Percentiles rank a stretch among this genome's conserved stretches.
Conservation (phyloP, 139 green algal species). For the Chlorella sp. region DNA sequence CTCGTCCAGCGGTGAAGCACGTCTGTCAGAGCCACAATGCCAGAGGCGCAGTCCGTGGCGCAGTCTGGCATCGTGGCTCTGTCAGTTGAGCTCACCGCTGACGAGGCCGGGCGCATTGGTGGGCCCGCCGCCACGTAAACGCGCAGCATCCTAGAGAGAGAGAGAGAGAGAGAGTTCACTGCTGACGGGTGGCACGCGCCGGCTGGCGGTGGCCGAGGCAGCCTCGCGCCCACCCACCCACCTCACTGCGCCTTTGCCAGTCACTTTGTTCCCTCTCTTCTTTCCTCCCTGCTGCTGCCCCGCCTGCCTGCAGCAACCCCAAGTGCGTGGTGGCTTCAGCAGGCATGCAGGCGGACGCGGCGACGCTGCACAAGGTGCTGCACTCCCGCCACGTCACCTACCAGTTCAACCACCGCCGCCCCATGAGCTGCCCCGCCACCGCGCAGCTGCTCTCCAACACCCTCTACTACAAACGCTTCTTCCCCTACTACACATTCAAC, state of each 20-base stretch:
- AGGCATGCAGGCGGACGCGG: slow-evolving; percentile 92
- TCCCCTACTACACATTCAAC: slow-evolving; percentile 99
- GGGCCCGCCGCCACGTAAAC: no score
- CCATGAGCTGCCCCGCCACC: slow-evolving; percentile 88
- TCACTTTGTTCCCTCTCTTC: not conserved
- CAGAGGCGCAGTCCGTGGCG: no score
- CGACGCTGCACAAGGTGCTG: slow-evolving; percentile 94
- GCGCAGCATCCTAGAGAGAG: no score
- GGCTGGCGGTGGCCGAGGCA: no score
- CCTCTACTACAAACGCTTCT: slow-evolving; percentile 98
- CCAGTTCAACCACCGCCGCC: slow-evolving; percentile 79
- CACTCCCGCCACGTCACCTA: slow-evolving; percentile 83
- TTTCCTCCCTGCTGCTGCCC: not conserved
- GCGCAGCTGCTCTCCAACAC: slow-evolving; percentile 98
- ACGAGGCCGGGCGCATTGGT: no score
- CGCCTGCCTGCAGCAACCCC: slow-evolving; percentile 65
- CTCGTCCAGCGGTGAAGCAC: no score
- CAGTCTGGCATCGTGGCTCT: no score
- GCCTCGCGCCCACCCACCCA: not conserved
- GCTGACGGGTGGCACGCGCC: no score
- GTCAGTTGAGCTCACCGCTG: no score
- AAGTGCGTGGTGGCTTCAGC: slow-evolving; percentile 87
- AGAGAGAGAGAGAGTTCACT: no score
- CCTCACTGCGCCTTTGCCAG: not conserved
- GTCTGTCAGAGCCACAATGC: no score